phyloP scores from a whole-genome alignment of 257 asterid species.

The Solanum clarkiae region DNA sequence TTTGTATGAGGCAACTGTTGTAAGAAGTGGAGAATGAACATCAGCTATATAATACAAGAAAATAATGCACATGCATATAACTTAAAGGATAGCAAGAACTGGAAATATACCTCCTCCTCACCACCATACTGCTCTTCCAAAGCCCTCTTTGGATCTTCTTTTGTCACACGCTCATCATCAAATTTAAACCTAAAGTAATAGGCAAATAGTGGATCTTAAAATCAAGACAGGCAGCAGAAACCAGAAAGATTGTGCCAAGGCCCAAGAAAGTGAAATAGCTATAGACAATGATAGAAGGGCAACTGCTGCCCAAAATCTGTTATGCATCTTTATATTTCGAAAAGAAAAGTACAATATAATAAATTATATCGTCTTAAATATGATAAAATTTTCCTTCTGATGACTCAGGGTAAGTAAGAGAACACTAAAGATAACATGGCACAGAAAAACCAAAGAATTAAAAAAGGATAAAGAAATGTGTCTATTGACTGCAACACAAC shows the following conservation, averaged over 20 bases:
- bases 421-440: neutral
- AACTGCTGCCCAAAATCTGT: neutral
- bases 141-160: constrained; percentile 33
- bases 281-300: neutral
- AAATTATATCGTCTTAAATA: neutral
- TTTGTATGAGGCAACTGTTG: constrained; percentile 67
- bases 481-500: neutral
- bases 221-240: neutral
- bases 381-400: neutral
- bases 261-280: neutral
- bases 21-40: neutral
- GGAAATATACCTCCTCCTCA: constrained; percentile 30
- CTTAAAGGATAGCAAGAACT: neutral
- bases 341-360: neutral
- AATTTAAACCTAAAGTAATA: constrained; percentile 27
- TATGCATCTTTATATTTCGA: neutral
- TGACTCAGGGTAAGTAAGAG: neutral
- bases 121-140: constrained; percentile 48
- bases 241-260: neutral
- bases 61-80: neutral
- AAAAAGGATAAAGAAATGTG: neutral
- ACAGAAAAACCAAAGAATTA: neutral
- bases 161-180: constrained; percentile 44
- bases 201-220: neutral
- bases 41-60: neutral